A percentile compares a stretch with the other conserved stretches of the same genome.
phyloP scores from a whole-genome alignment of 108 stramenopile species.

The Discostella pseudostelligera region DNA sequence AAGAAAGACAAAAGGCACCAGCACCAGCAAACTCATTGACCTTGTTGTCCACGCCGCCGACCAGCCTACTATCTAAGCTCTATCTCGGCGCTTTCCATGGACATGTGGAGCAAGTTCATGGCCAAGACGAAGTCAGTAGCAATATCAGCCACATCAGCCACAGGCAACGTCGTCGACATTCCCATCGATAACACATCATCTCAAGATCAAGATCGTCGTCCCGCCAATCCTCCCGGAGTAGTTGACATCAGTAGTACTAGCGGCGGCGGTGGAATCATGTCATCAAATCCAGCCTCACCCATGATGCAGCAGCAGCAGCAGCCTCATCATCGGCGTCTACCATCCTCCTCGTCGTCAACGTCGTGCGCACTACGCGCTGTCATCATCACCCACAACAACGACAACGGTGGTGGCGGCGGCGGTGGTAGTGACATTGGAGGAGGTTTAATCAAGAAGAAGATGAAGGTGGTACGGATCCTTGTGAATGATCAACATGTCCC shows the following conservation, averaged over 20 bases:
- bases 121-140: background rate
- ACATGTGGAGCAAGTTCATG: slow-evolving; percentile 10
- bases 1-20: too few relatives aligned
- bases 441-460: too few relatives aligned
- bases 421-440: background rate
- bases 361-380: background rate
- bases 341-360: background rate
- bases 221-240: too few relatives aligned
- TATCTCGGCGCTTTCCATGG: too few relatives aligned
- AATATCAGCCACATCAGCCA: background rate
- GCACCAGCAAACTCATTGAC: too few relatives aligned
- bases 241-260: too few relatives aligned
- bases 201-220: too few relatives aligned
- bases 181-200: too few relatives aligned
- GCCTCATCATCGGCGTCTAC: background rate
- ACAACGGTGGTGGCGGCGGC: background rate
- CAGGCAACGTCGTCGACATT: background rate
- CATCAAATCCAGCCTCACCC: background rate
- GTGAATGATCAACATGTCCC: slow-evolving; percentile 2
- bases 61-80: too few relatives aligned
- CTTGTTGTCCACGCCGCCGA: too few relatives aligned
- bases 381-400: background rate
- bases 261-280: background rate
- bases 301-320: background rate
- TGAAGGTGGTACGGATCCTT: background rate